Base-by-base conservation (phyloP, 805 yeast genomes). In the Ogataea methylovora region DNA sequence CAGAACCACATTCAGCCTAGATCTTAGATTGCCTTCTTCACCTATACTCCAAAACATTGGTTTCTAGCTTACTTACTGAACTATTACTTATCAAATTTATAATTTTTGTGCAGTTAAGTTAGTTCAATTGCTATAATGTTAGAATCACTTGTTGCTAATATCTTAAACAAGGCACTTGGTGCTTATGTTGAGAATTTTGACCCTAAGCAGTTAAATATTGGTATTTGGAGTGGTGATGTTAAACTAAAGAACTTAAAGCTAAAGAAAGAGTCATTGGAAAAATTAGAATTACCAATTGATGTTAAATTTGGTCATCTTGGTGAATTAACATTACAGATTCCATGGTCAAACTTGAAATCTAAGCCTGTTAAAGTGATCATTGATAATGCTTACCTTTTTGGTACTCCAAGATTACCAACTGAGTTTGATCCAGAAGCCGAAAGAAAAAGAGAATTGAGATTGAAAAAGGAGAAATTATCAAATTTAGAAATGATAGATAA, bases 161-260 rank as follows among this genome's bases (percentile, higher is more conserved):
- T 79, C 26, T 63, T 79, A 39, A 79, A 79, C 51, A 52, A 81
- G 43, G 67, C 78, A 38, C 54, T 79, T 47, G 86, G 86, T 2
- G 67, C 76, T 21, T 86, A 87, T 56, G 87, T 90, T 32, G 95
- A 94, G 60, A 84, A 94, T 59, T 92, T 92, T 57, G 98, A 92
- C 61, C 87, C 97, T 13, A 84, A 84, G 45, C 96, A 92, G 52
- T 64, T 92, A 49, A 88, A 92, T 48, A 88, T 92, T 36, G 98
- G 97, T 5, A 87, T 92, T 23, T 88, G 97, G 95, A 76, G 87
- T 49, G 99, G 99, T 24, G 97, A 92, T 64, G 97, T 88, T 21
- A 84, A 84, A 53, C 65, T 92, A 35, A 71, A 69, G 41, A 79
- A 88, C 53, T 69, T 94, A 41, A 71, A 79, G 37, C 65, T 92